Evolutionary conservation across 768 basidiomycete genomes (phyloP).

Genomic region (Butyriboletus loyo): DNA sequence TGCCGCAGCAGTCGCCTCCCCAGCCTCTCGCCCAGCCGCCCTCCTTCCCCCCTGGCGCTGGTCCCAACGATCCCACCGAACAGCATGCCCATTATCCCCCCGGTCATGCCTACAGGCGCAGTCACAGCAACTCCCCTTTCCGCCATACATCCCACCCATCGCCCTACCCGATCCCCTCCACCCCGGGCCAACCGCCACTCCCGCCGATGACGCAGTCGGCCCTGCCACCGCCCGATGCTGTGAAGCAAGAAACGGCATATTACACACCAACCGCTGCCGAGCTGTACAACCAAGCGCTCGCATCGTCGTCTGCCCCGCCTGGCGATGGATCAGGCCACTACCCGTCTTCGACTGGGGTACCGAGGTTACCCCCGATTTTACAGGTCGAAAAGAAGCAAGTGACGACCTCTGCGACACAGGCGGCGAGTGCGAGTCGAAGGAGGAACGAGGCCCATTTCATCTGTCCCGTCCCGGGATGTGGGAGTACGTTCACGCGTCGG

Average conservation of each 20-base stretch:
- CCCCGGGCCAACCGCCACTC: constrained; percentile 28
- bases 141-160: constrained; percentile 40
- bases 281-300: constrained; percentile 48
- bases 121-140: constrained; percentile 33
- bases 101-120: constrained; percentile 33
- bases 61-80: constrained; percentile 33
- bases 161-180: constrained; percentile 37
- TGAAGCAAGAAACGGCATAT: constrained; percentile 43
- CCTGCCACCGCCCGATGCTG: constrained; percentile 22
- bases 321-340: constrained; percentile 29
- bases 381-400: constrained; percentile 95
- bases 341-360: constrained; percentile 31
- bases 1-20: constrained; percentile 27
- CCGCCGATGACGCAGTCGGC: constrained; percentile 23
- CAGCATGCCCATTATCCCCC: constrained; percentile 35
- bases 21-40: constrained; percentile 37
- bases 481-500: constrained; percentile 93
- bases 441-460: constrained; percentile 90
- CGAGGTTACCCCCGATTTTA: constrained; percentile 76
- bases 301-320: constrained; percentile 26
- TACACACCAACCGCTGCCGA: constrained; percentile 54
- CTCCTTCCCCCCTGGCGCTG: constrained; percentile 33
- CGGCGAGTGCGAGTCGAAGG: constrained; percentile 84
- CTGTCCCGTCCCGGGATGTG: constrained; percentile 93
- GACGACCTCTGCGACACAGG: constrained; percentile 90